Base-by-base conservation (phyloP, 2,329 filamentous ascomycete genomes). In the Tolypocladium pustulatum region DNA sequence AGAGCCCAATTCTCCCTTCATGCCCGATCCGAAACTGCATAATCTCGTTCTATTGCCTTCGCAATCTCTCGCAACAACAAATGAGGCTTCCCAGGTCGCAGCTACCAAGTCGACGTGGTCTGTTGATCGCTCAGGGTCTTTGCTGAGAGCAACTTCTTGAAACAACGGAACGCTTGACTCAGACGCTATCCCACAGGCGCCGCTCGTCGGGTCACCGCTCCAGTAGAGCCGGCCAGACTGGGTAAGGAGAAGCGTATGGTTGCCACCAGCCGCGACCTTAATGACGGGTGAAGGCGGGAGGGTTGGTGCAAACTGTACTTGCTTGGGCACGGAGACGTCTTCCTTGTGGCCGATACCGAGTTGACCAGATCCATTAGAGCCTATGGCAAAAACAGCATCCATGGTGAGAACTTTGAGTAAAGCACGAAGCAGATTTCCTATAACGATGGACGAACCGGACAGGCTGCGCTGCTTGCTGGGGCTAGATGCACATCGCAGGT, bases 231-330 rank as follows among this genome's bases (percentile, higher is more conserved):
- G 65, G 0, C 87, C 86, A 32, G 76, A 69, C 4, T 76, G 67
- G n/a, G 81, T 83, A 13, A 91, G 76, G 12, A 96, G 70, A 4
- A 97, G 74, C 0, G 91, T 95, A 71, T 97, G 93, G 67, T 97
- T 97, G 1, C 92, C 92, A 4, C 93, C 93, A 9, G 90, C 78
- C 25, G 75, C 75, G 12, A 80, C 70, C 49, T 69, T 71, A 56
- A 68, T 64, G 58, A 79, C 69, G 32, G 70, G 66, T 17, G 74
- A 69, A 34, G 67, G 64, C 40, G 73, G 68, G 55, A 68, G 66
- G 17, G 71, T 68, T 2, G 75, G 71, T 7, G 75, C 68, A 69
- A 90, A 88, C n/a, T 81, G 65, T 62, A 83, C 85, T 61, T 75
- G 77, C 62, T 86, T 83, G 1, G 88, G 87, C 0, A 82, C 76